Conservation (phyloP, 2,329 filamentous ascomycete species). For the Fusarium incarnatum region DNA sequence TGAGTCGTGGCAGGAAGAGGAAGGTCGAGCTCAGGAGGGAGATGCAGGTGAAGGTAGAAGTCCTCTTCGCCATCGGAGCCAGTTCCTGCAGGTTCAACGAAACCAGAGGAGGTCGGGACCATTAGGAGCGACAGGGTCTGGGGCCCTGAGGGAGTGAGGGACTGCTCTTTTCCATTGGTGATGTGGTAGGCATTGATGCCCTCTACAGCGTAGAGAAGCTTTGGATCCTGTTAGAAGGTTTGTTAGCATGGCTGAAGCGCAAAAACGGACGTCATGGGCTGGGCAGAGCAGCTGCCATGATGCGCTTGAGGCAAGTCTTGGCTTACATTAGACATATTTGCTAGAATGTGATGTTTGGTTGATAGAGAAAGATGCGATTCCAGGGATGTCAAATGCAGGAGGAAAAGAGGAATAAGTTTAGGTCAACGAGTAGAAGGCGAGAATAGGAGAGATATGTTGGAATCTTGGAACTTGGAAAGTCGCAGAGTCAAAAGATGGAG, state of each 20-base stretch:
- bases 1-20: constrained; percentile 95
- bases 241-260: constrained; percentile 23
- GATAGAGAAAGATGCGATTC: background rate
- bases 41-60: constrained; percentile 95
- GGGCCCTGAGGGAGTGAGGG: constrained; percentile 84
- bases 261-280: constrained; percentile 24
- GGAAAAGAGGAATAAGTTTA: constrained; percentile 1
- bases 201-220: constrained; percentile 77
- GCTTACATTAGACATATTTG: constrained; percentile 50
- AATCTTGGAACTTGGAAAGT: constrained; percentile 39
- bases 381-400: background rate
- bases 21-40: constrained; percentile 93
- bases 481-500: constrained; percentile 32
- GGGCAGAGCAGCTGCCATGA: constrained; percentile 12
- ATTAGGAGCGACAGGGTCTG: constrained; percentile 94
- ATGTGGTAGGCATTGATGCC: constrained; percentile 94
- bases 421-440: constrained; percentile 17
- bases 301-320: constrained; percentile 2
- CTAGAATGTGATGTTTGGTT: background rate
- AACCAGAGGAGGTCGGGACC: constrained; percentile 89
- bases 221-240: constrained; percentile 63
- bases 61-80: constrained; percentile 80
- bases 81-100: constrained; percentile 65
- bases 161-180: constrained; percentile 84
- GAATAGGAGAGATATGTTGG: constrained; percentile 17